Conservation (phyloP, 768 basidiomycete genomes). For the Lactarius vividus region DNA sequence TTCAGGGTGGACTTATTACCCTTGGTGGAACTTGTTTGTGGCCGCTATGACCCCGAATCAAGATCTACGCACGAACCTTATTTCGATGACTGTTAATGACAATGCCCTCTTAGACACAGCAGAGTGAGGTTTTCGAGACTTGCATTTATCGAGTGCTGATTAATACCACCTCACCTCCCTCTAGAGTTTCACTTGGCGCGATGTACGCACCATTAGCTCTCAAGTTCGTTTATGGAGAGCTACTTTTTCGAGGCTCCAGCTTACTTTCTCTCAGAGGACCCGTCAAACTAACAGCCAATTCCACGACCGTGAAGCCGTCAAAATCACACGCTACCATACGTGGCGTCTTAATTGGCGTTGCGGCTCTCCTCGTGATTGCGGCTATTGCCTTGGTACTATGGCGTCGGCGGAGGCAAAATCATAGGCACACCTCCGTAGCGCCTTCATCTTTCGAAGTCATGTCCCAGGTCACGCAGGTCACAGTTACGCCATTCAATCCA, state of each 20-base stretch:
- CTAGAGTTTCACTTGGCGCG: slow-evolving; percentile 28
- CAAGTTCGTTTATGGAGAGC: slow-evolving; percentile 17
- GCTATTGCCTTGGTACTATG: background rate
- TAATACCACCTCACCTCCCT: background rate
- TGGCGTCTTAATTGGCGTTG: slow-evolving; percentile 13
- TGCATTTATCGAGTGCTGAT: background rate
- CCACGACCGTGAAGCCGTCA: background rate
- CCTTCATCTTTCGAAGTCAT: background rate
- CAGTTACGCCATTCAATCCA: slow-evolving; percentile 9
- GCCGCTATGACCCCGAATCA: slow-evolving; percentile 10
- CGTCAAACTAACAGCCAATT: background rate
- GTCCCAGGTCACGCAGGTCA: background rate
- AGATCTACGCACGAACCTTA: slow-evolving; percentile 7
- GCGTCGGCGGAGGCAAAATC: slow-evolving; percentile 9
- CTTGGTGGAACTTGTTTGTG: slow-evolving; percentile 17
- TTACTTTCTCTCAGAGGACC: background rate
- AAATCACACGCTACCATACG: slow-evolving; percentile 12
- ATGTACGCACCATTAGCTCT: slow-evolving; percentile 29
- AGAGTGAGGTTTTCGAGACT: slow-evolving; percentile 3
- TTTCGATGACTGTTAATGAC: slow-evolving; percentile 9
- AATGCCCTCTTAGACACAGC: background rate
- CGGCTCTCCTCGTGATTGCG: background rate
- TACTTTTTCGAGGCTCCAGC: background rate
- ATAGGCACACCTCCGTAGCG: background rate
- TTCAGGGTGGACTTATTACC: background rate